A percentile compares a stretch with the other conserved stretches of the same genome.
Conservation (phyloP, 495 filamentous ascomycete species). For the Aspergillus conjunctus region DNA sequence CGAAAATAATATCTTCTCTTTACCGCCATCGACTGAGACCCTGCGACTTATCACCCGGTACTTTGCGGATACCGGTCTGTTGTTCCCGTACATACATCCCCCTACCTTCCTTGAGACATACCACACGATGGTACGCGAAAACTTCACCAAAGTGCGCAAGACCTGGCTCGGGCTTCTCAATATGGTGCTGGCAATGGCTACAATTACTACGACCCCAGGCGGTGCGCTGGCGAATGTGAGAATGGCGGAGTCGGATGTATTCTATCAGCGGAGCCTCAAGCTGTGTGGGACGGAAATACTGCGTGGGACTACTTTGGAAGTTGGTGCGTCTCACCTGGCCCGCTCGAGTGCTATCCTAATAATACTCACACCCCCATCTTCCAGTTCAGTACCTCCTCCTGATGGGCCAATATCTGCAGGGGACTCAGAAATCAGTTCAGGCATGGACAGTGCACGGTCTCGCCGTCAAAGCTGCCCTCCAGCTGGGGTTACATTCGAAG, state of each 20-base stretch:
- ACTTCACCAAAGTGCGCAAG: slow-evolving; percentile 36
- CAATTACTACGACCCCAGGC: slow-evolving; percentile 53
- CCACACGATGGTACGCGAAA: slow-evolving; percentile 31
- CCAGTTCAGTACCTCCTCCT: slow-evolving; percentile 43
- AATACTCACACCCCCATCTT: neutral
- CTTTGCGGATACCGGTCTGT: slow-evolving; percentile 44
- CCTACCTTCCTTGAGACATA: slow-evolving; percentile 42
- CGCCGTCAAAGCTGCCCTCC: slow-evolving; percentile 43
- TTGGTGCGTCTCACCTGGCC: slow-evolving; percentile 27
- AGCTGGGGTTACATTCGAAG: slow-evolving; percentile 44
- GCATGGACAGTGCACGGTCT: slow-evolving; percentile 48
- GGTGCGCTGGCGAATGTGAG: slow-evolving; percentile 17
- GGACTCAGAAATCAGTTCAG: slow-evolving; percentile 46
- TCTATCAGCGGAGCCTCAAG: slow-evolving; percentile 37
- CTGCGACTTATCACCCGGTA: slow-evolving; percentile 34
- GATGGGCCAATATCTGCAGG: slow-evolving; percentile 47
- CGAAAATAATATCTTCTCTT: slow-evolving; percentile 19
- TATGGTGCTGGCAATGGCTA: slow-evolving; percentile 74
- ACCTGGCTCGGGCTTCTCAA: slow-evolving; percentile 71
- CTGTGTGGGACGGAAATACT: slow-evolving; percentile 38
- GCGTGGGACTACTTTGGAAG: slow-evolving; percentile 38
- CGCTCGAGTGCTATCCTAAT: neutral
- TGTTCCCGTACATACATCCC: slow-evolving; percentile 45
- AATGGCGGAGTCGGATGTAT: slow-evolving; percentile 36
- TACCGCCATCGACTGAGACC: slow-evolving; percentile 29